phyloP scores from a whole-genome alignment of 129 eudicot species.

The Apium graveolens region DNA sequence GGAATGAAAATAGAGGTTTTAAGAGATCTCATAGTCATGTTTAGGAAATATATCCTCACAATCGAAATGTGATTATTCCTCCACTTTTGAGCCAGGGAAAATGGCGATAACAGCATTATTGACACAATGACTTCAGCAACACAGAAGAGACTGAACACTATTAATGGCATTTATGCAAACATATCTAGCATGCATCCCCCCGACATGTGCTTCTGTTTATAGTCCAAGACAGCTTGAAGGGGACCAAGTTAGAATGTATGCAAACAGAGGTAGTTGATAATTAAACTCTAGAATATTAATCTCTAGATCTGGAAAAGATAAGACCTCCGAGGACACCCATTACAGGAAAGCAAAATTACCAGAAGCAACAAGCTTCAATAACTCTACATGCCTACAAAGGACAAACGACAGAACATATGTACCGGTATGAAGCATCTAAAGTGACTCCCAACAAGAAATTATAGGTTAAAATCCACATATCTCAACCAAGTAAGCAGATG shows the following conservation, averaged over 20 bases:
- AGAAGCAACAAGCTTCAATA: conserved; percentile 25
- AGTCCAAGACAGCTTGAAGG: conserved; percentile 23
- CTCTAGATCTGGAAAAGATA: conserved; percentile 17
- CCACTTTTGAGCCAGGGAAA: conserved; percentile 26
- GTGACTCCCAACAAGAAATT: conserved; percentile 10
- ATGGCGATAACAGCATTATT: conserved; percentile 9
- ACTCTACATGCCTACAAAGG: conserved; percentile 15
- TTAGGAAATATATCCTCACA: conserved; percentile 22
- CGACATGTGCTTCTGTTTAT: conserved; percentile 15
- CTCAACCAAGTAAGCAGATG: conserved; percentile 21
- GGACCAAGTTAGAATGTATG: conserved; percentile 15
- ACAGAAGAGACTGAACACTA: conserved; percentile 37
- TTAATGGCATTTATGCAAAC: conserved; percentile 21
- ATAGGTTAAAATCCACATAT: conserved; percentile 17
- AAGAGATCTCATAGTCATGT: conserved; percentile 31
- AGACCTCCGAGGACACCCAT: conserved; percentile 13
- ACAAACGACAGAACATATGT: conserved; percentile 14
- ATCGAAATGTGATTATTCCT: conserved; percentile 19
- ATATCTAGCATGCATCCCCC: conserved; percentile 16
- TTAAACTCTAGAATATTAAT: conserved; percentile 13
- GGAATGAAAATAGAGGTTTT: conserved; percentile 35
- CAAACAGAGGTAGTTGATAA: conserved; percentile 22
- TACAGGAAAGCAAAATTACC: conserved; percentile 15
- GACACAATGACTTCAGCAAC: conserved; percentile 24
- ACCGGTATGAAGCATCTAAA: conserved; percentile 13